Evolutionary conservation across 495 filamentous ascomycete genomes (phyloP).

Genomic region (Tuber calosporum): DNA sequence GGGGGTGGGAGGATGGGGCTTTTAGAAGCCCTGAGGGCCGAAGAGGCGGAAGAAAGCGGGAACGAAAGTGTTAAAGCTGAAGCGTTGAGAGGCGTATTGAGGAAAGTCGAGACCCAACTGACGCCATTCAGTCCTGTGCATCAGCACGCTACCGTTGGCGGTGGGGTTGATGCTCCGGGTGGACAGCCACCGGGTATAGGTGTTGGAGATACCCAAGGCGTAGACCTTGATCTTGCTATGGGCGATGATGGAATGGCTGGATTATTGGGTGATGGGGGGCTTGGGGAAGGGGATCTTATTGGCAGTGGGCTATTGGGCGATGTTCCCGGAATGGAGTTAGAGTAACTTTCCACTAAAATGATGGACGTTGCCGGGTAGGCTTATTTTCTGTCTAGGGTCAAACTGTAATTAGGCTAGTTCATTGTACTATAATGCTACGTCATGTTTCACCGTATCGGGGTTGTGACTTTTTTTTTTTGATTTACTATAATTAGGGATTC

Average conservation of each 20-base stretch:
- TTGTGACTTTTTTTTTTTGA: neutral
- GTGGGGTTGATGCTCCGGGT: conserved; percentile 13
- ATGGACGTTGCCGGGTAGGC: neutral
- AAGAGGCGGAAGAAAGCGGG: conserved; percentile 26
- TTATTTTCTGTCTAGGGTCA: neutral
- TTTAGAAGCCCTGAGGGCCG: conserved; percentile 23
- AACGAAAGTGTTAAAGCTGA: conserved; percentile 18
- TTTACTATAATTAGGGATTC: neutral
- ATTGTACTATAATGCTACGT: neutral
- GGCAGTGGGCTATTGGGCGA: conserved; percentile 35
- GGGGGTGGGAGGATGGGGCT: conserved; percentile 26
- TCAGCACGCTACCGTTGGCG: conserved; percentile 16
- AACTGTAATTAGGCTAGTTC: neutral
- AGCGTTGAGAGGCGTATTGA: conserved; percentile 21
- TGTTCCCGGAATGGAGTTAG: conserved; percentile 33
- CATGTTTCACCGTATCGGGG: neutral
- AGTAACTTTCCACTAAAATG: conserved; percentile 9
- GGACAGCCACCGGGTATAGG: conserved; percentile 18
- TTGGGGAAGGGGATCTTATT: conserved; percentile 33
- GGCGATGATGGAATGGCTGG: conserved; percentile 32
- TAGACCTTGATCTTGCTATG: conserved; percentile 32
- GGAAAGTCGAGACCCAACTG: conserved; percentile 30
- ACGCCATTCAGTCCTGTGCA: conserved; percentile 28
- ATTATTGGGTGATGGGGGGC: conserved; percentile 29
- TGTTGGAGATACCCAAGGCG: conserved; percentile 23